phyloP scores from a whole-genome alignment of 306 rosid species.

The Sophora flavescens region DNA sequence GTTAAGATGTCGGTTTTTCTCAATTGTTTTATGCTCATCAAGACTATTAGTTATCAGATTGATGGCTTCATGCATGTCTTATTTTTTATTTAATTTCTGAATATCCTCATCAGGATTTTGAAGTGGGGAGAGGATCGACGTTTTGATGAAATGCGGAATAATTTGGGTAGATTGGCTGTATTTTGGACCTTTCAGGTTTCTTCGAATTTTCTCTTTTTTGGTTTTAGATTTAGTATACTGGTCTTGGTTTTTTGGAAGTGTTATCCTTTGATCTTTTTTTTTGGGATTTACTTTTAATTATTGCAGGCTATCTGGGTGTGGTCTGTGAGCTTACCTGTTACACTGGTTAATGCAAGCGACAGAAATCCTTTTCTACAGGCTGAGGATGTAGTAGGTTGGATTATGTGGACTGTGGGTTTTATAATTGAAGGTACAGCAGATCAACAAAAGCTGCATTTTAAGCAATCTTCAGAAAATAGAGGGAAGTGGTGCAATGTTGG shows the following conservation, averaged over 20 bases:
- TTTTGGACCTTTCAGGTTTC: constrained; percentile 97
- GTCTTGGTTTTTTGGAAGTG: constrained; percentile 6
- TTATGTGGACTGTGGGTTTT: constrained; percentile 82
- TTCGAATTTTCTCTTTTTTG: constrained; percentile 17
- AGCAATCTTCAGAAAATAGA: constrained; percentile 66
- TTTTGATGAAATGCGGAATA: constrained; percentile 86
- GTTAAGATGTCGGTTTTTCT: not conserved
- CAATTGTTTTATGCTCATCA: not conserved
- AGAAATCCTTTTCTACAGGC: constrained; percentile 66
- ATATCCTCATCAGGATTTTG: constrained; percentile 68
- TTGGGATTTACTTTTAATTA: constrained; percentile 9
- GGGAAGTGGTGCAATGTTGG: constrained; percentile 92
- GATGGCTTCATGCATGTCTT: constrained; percentile 29
- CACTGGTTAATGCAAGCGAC: constrained; percentile 81
- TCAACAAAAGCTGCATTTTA: constrained; percentile 84
- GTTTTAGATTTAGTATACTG: constrained; percentile 8
- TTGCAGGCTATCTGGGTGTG: constrained; percentile 98
- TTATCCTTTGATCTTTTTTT: constrained; percentile 34
- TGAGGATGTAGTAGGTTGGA: constrained; percentile 85
- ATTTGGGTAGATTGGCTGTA: constrained; percentile 77
- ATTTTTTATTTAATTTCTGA: constrained; percentile 29
- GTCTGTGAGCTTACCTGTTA: constrained; percentile 93
- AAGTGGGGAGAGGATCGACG: constrained; percentile 98
- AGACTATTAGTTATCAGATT: not conserved
- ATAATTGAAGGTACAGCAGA: constrained; percentile 81